Percentiles rank a stretch among this genome's conserved stretches.
Conservation (phyloP, 176 grass and related monocot species). For the Otatea glauca region DNA sequence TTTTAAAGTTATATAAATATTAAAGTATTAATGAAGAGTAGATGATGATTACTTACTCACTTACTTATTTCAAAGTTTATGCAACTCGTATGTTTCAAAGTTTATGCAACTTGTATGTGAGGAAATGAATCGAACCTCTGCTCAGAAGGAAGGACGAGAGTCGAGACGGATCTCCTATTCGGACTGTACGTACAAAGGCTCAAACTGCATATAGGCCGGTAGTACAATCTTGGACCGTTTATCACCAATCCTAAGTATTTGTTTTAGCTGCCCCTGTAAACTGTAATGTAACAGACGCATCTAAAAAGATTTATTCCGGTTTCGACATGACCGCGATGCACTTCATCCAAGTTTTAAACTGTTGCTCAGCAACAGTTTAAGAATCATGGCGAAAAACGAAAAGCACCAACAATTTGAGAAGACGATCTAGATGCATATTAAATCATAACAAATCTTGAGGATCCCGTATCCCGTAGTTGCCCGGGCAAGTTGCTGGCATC, state of each 20-base stretch:
- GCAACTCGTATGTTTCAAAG: no score
- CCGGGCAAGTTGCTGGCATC: background rate
- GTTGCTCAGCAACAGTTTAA: background rate
- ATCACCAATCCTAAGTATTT: background rate
- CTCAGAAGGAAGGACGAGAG: no score
- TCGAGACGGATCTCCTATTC: no score
- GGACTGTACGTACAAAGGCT: background rate
- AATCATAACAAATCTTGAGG: background rate
- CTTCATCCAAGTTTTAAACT: background rate
- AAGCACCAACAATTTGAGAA: background rate
- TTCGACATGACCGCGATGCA: background rate
- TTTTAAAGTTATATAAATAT: no score
- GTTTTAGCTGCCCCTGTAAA: background rate
- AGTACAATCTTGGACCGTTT: background rate
- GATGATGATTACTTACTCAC: no score
- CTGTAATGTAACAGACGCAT: background rate
- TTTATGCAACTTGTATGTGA: no score
- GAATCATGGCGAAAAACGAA: background rate
- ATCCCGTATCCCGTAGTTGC: background rate
- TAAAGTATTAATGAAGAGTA: no score
- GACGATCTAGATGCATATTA: background rate
- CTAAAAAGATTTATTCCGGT: background rate
- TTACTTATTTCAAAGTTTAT: no score
- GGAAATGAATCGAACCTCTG: no score
- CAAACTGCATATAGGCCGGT: background rate